Base-by-base conservation (phyloP, 345 rosid genomes). In the Syzygium aqueum region DNA sequence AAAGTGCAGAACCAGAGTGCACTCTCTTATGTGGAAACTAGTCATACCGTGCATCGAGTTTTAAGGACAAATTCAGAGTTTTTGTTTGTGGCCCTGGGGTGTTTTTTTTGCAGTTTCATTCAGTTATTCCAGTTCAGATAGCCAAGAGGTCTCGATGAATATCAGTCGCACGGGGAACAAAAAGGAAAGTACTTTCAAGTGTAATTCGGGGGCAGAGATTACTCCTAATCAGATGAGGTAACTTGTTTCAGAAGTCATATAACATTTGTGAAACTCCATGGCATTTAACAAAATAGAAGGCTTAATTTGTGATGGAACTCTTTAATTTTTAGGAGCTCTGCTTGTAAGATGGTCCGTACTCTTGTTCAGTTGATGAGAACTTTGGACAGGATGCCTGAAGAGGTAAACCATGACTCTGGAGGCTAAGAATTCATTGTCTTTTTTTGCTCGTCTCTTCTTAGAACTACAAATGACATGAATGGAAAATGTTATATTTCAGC, bases 341-440 rank as follows among this genome's bases (percentile, higher is more conserved):
- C 99, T 51, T 95, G 99, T 88, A 98, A 98, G 89, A 95, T 98
- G 99, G 94, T 98, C 86, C 96, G 98, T 23, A 96, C 98, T 50
- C 93, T 96, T 54, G 97, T 95, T 90, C 99, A 95, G 91, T 63
- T 98, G 92, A 97, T 97, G 99, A 96, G 99, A 93, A 96, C 99
- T 87, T 93, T 98, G 50, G 99, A 98, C 87, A 95, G 86, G 88
- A 96, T 98, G 98, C 98, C 98, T 46, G 98, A 96, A 87, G 98
- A 94, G 96, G 99, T 97, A 90, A 83, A 61, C 51, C 43, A 84
- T 9, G n/a, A 53, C 84, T 23, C 54, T 22, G 21, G 27, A 50
- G 57, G 25, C 77, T 51, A 53, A 7, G 50, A 77, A 51, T 53
- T 30, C 49, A 56, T 50, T 53, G 46, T 19, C 43, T 84, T 65